Conservation (phyloP, 495 filamentous ascomycete genomes). For the Xylona heveae region DNA sequence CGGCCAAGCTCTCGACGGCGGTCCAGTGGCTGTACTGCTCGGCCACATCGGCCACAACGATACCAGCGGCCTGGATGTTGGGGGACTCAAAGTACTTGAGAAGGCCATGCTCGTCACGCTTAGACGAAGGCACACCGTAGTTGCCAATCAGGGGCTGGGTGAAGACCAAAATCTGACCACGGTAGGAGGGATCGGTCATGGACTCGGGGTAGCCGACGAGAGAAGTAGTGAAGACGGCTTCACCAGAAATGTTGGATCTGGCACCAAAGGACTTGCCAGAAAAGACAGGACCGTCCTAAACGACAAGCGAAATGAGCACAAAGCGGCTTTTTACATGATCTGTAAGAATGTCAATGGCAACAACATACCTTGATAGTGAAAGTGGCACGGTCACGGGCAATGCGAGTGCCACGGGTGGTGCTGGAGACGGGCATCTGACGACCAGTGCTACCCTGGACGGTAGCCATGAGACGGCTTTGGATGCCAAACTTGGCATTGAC, state of each 20-base stretch:
- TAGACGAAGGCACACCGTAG: conserved; percentile 74
- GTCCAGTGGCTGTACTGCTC: conserved; percentile 96
- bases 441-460: conserved; percentile 42
- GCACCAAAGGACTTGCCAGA: conserved; percentile 85
- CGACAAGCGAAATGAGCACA: conserved; percentile 7
- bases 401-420: conserved; percentile 27
- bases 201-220: conserved; percentile 94
- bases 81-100: conserved; percentile 91
- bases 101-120: conserved; percentile 55
- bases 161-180: conserved; percentile 95
- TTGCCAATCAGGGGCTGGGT: conserved; percentile 98
- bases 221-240: conserved; percentile 89
- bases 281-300: conserved; percentile 70
- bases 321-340: conserved; percentile 6
- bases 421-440: conserved; percentile 25
- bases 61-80: conserved; percentile 84
- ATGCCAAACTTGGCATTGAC: conserved; percentile 25
- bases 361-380: conserved; percentile 69
- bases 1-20: conserved; percentile 73
- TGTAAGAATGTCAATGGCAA: background rate
- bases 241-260: conserved; percentile 75
- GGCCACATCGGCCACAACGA: conserved; percentile 89
- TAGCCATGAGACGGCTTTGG: conserved; percentile 44
- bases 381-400: conserved; percentile 58
- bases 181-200: conserved; percentile 96